Evolutionary conservation across 163 green algal species (phyloP), one percentile per base, ranked within the genome.

Genomic region (Chloroidium sp.): DNA sequence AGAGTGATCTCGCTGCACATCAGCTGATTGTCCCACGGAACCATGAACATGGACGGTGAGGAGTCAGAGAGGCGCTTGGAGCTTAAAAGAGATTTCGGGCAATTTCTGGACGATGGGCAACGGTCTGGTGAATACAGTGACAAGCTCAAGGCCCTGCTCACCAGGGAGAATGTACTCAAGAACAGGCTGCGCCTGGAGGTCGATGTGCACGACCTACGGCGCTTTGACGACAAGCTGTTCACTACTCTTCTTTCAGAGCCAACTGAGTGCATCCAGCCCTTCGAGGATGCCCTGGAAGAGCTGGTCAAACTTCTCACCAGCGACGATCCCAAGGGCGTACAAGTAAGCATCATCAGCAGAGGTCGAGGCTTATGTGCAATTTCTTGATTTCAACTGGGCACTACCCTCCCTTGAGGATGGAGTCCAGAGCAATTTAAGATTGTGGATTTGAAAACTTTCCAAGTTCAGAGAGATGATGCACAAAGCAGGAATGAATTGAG

Each of bases 231-330:
- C 12, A 78, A 85, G 58, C 86, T 96, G 77, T 84, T 91, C 84
- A 80, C 60, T 13, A 77, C 62, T 12, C 74, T 97, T 61, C 84
- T 98, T 36, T 72, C 86, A 62, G 80, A 85, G 57, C 95, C 95
- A 1, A 82, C 86, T 12, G 92, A 96, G 76, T 92, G 87, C 82
- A 76, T 98, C 78, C 91, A 88, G 3, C 86, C 93, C 0, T 94
- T 98, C 75, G 89, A 97, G 82, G 92, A 97, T 78, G 95, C 94
- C 2, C 85, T 98, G 36, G 85, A 89, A n/a, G 93, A 97, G 57
- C 87, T 90, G n/a, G 83, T 92, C 61, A 62, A 69, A 59, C 61
- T 69, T 1, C 57, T 61, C 10, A 82, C 77, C 69, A 91, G 89
- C 75, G 84, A 83, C 58, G 76, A 86, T 8, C 3, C 10, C 1